Base-by-base conservation (phyloP, 108 stramenopile genomes). In the Skeletonema potamos region DNA sequence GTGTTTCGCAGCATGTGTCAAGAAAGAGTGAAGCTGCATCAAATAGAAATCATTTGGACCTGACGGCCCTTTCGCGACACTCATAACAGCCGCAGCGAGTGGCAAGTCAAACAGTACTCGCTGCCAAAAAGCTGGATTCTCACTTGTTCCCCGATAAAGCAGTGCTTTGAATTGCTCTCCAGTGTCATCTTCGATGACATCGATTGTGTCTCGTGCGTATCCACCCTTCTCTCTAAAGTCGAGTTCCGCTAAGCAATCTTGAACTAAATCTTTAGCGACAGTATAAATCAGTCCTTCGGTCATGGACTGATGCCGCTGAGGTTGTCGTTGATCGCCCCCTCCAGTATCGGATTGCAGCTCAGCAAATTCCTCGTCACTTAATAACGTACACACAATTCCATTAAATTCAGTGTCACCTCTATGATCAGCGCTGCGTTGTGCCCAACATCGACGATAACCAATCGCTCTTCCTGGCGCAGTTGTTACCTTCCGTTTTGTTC, bases 181-280 rank as follows among this genome's bases (percentile, higher is more conserved):
- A 4, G 79, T 86, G 28, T 82, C 79, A 61, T 91, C 89, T 77
- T 91, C 91, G 5, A 92, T 67, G 2, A 95, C 94, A 32, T 86
- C 81, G 58, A 92, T 88, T 10, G 90, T 68, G 57, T 95, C 94
- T 58, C 94, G 66, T 29, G 89, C 88, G 68, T 95, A 92, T 9
- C 87, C 85, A 46, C 91, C 93, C 66, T 89, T 95, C 79, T 95
- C 91, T 54, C 94, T 86, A 84, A 95, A 95, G 73, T 95, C 94
- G 46, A 95, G 66, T 64, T 95, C 91, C 2, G 84, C 88, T 73
- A 95, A 73, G 64, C 91, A 92, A 65, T 86, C 82, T 15, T 87
- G 64, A 6, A 86, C 89, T 55, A 89, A 76, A 37, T 82, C 84
- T 10, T 75, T 80, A 15, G 90, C 89, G 2, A 95, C 77, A 0